Base-by-base conservation (phyloP, 208 protist genomes). In the Willaertia magna region DNA sequence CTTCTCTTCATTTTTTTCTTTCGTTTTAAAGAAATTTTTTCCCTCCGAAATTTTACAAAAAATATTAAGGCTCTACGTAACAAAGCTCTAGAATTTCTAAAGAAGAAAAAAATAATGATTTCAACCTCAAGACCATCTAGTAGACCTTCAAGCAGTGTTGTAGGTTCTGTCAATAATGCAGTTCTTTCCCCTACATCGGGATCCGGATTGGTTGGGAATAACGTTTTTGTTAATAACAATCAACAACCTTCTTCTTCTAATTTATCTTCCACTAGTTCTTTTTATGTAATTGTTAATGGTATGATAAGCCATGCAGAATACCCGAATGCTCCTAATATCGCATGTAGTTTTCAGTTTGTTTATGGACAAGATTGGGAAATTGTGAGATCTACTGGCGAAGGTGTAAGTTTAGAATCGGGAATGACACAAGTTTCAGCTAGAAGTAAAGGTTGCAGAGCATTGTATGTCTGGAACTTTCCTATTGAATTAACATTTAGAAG, bases 351-450 rank as follows among this genome's bases (percentile, higher is more conserved):
- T 30, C 39, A 85, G 40, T 85, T 85, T 61, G 47, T 85, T 12
- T 85, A 78, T 85, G 82, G 82, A 4, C 43, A 30, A 30, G 82
- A 85, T 34, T 85, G 82, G 82, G 82, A 85, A 61, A 20, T 85
- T 3, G 82, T 61, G 9, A 46, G 82, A 39, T 9, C 34, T 4
- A 79, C 82, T 61, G 82, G 82, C 14, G 82, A 85, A 51, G 43
- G 74, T 20, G 82, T 18, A 18, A 51, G 44, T 49, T 42, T 85
- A 20, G 43, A 61, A 16, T 51, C 9, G 48, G 82, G 82, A 40
- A 42, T 78, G 26, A 85, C 82, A 11, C 82, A 85, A 40, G 44
- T 85, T 20, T 12, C 82, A 39, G 39, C 22, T 40, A 79, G 61
- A 51, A 9, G 22, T 20, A 30, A 9, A 44, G 82, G 82, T 14